Evolutionary conservation across 2,329 filamentous ascomycete genomes (phyloP).

Genomic region (Arthrocladium fulminans): DNA sequence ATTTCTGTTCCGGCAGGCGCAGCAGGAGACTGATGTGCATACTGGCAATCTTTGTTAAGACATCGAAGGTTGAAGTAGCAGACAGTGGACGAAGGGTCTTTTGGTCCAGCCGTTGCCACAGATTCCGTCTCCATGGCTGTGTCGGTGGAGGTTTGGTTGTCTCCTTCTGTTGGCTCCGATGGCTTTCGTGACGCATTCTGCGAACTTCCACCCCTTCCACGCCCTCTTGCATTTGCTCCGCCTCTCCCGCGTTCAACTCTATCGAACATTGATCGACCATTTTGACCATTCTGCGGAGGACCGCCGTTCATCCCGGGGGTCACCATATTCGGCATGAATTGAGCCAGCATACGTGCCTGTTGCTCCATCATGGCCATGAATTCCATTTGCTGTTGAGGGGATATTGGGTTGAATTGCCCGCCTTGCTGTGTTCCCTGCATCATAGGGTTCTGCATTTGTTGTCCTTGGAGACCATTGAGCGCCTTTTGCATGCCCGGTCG

Average conservation of each 20-base stretch:
- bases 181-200: conserved; percentile 19
- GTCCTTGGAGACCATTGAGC: conserved; percentile 33
- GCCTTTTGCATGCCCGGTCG: conserved; percentile 40
- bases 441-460: conserved; percentile 36
- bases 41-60: conserved; percentile 81
- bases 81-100: conserved; percentile 53
- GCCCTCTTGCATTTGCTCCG: conserved; percentile 11
- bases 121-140: conserved; percentile 50
- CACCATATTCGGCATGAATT: conserved; percentile 53
- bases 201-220: conserved; percentile 15
- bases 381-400: conserved; percentile 58
- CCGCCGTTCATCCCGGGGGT: conserved; percentile 45
- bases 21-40: conserved; percentile 87
- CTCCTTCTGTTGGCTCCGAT: conserved; percentile 15
- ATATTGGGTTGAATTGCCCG: conserved; percentile 27
- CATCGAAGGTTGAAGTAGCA: conserved; percentile 89
- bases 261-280: conserved; percentile 60
- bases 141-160: conserved; percentile 16
- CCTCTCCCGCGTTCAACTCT: conserved; percentile 45
- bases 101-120: conserved; percentile 40
- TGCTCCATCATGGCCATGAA: conserved; percentile 73
- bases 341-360: conserved; percentile 76
- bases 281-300: conserved; percentile 37
- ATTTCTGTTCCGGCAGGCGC: conserved; percentile 68
- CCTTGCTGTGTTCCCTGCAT: conserved; percentile 27